Conservation (phyloP, 306 rosid species). For the Acacia melanoxylon region DNA sequence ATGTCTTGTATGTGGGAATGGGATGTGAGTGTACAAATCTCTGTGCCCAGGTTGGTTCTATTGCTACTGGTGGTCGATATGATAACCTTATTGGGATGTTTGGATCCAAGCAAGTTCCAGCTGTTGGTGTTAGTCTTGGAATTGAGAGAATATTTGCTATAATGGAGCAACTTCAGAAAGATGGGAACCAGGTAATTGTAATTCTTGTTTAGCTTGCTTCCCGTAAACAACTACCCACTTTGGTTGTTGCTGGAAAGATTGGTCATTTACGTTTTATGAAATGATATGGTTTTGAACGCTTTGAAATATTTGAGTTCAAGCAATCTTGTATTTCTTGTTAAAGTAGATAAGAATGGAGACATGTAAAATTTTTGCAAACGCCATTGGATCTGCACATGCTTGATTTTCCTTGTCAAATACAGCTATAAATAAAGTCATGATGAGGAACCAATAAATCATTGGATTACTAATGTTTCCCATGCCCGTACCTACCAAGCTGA, state of each 20-base stretch:
- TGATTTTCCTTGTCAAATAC: too few relatives aligned
- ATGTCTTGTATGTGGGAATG: slow-evolving; percentile 11
- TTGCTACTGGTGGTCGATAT: slow-evolving; percentile 93
- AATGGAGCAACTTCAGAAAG: slow-evolving; percentile 77
- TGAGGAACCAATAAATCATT: too few relatives aligned
- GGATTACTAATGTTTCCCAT: too few relatives aligned
- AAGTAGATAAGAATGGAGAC: too few relatives aligned
- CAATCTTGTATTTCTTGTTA: too few relatives aligned
- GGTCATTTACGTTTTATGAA: too few relatives aligned
- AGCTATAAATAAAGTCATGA: too few relatives aligned
- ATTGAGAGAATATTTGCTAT: slow-evolving; percentile 90
- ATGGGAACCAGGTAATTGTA: slow-evolving; percentile 70
- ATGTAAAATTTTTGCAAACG: too few relatives aligned
- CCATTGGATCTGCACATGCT: too few relatives aligned
- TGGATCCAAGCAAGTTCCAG: slow-evolving; percentile 83
- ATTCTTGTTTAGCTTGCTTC: slow-evolving; percentile 7
- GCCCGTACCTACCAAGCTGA: too few relatives aligned
- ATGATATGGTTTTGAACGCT: too few relatives aligned
- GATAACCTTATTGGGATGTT: slow-evolving; percentile 95
- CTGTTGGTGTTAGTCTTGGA: slow-evolving; percentile 96
- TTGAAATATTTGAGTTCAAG: too few relatives aligned
- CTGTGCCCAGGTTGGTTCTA: slow-evolving; percentile 78
- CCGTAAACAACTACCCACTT: background rate
- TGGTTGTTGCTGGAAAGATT: background rate
- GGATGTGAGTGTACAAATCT: slow-evolving; percentile 1